phyloP scores from a whole-genome alignment of 148 eudicot species.

The Chenopodium quinoa region DNA sequence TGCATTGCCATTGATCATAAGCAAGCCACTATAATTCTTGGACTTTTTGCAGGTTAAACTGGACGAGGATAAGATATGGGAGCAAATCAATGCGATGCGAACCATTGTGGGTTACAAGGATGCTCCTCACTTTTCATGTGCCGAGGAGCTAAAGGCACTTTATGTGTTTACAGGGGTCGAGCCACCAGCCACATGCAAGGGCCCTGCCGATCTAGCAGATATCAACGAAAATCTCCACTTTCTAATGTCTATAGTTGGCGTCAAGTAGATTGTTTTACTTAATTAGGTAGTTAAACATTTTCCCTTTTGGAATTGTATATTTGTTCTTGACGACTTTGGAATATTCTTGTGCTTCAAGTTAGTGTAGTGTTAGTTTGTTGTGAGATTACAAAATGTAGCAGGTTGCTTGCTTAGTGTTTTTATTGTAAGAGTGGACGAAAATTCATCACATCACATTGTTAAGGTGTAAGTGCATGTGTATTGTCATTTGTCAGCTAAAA shows the following conservation, averaged over 20 bases:
- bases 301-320: not conserved
- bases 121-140: conserved; percentile 29
- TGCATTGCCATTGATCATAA: not conserved
- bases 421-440: not conserved
- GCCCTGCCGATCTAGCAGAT: conserved; percentile 37
- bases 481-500: not conserved
- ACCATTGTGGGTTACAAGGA: conserved; percentile 63
- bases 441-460: not conserved
- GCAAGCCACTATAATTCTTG: not conserved
- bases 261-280: conserved; percentile 36
- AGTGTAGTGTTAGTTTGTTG: conserved; percentile 1
- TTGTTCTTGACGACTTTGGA: not conserved
- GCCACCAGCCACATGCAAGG: conserved; percentile 45
- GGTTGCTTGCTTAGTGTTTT: not conserved
- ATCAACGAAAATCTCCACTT: conserved; percentile 48
- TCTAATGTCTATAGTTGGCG: conserved; percentile 75
- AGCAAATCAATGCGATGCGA: conserved; percentile 52
- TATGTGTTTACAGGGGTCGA: conserved; percentile 79
- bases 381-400: not conserved
- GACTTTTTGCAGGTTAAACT: conserved; percentile 30
- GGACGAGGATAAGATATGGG: conserved; percentile 53
- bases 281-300: conserved; percentile 15
- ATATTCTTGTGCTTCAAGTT: not conserved
- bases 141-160: conserved; percentile 66
- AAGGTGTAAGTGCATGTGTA: not conserved